Evolutionary conservation across 306 rosid species (phyloP).

Genomic region (Casuarina glauca): DNA sequence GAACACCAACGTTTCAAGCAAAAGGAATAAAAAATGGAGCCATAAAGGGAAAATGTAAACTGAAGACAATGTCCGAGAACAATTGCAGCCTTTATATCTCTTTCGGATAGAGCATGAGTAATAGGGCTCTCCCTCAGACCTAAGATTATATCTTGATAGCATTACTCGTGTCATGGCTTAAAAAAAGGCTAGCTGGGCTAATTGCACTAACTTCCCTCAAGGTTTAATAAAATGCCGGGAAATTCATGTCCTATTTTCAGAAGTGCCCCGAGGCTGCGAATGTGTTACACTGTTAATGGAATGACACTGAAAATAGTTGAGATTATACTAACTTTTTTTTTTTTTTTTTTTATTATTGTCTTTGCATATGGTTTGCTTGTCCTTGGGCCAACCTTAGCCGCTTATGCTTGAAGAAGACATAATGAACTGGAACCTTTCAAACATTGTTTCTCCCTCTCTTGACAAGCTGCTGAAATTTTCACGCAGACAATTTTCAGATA

Average conservation of each 20-base stretch:
- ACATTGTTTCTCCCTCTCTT: too few relatives aligned
- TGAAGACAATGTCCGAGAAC: background rate
- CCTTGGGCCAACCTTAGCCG: too few relatives aligned
- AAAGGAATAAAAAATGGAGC: background rate
- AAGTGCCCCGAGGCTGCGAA: background rate
- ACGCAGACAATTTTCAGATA: too few relatives aligned
- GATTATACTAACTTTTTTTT: background rate
- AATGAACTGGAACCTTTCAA: too few relatives aligned
- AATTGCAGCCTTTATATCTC: background rate
- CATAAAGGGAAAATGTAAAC: background rate
- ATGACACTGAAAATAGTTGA: background rate
- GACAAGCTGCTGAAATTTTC: too few relatives aligned
- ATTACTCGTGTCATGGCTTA: background rate
- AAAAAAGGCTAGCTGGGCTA: background rate
- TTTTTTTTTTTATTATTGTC: too few relatives aligned
- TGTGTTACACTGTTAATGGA: background rate
- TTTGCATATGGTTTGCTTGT: too few relatives aligned
- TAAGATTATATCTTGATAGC: background rate
- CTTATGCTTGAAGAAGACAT: too few relatives aligned
- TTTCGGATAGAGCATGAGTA: background rate
- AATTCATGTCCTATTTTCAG: background rate
- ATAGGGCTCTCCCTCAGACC: background rate
- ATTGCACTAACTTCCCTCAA: background rate
- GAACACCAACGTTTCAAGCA: conserved; percentile 22
- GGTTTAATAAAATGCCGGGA: background rate